A percentile compares a stretch with the other conserved stretches of the same genome.
phyloP scores from a whole-genome alignment of 2,329 filamentous ascomycete species.

The Raffaelea arxii region DNA sequence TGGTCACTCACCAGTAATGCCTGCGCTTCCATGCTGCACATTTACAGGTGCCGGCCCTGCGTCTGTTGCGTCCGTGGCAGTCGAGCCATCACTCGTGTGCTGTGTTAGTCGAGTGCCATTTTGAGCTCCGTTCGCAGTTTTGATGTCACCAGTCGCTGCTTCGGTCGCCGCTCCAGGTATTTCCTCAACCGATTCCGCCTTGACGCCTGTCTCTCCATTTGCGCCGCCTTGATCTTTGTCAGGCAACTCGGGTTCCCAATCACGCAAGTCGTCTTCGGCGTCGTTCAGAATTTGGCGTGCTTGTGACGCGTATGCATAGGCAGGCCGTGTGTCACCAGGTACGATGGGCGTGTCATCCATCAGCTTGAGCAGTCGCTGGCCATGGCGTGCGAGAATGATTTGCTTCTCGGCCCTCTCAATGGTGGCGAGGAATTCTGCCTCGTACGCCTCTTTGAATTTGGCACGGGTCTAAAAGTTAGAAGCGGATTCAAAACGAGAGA shows the following conservation, averaged over 20 bases:
- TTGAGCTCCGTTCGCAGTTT: neutral
- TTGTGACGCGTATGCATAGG: slow-evolving; percentile 55
- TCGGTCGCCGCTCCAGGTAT: neutral
- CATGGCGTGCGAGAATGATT: slow-evolving; percentile 84
- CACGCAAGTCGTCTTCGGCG: slow-evolving; percentile 76
- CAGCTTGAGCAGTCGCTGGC: slow-evolving; percentile 71
- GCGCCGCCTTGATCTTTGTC: slow-evolving; percentile 20
- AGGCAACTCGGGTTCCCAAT: slow-evolving; percentile 49
- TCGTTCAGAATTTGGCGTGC: slow-evolving; percentile 85
- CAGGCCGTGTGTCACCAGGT: slow-evolving; percentile 66
- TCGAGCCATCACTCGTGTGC: too few species aligned
- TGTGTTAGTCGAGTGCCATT: too few species aligned
- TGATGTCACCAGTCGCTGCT: neutral
- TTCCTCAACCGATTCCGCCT: neutral
- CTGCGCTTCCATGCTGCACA: too few species aligned
- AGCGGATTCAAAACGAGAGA: neutral
- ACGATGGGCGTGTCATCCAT: slow-evolving; percentile 86
- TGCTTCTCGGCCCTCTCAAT: slow-evolving; percentile 98
- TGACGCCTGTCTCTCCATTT: neutral
- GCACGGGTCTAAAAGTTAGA: slow-evolving; percentile 90
- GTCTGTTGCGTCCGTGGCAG: neutral
- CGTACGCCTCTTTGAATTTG: slow-evolving; percentile 93
- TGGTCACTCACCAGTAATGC: too few species aligned
- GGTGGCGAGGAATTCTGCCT: slow-evolving; percentile 75
- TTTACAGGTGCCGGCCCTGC: neutral